Evolutionary conservation across 2,329 filamentous ascomycete species (phyloP).

Genomic region (Elsinoe arachidis): DNA sequence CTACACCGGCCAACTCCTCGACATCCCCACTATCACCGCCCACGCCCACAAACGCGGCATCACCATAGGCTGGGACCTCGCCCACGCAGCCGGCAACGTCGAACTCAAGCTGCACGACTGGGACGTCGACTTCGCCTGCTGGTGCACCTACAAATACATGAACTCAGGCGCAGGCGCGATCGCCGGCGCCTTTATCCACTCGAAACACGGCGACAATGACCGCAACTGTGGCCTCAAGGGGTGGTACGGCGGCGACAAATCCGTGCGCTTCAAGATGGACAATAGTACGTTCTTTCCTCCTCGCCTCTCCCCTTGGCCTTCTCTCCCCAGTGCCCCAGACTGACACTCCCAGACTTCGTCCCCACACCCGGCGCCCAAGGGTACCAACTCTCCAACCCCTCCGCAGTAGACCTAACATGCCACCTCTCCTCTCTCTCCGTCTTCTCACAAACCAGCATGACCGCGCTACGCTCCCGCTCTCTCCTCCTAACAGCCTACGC

Average conservation of each 20-base stretch:
- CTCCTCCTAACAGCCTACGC: slow-evolving; percentile 67
- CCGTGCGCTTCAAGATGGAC: slow-evolving; percentile 71
- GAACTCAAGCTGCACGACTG: slow-evolving; percentile 73
- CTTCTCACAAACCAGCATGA: slow-evolving; percentile 64
- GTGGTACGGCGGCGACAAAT: slow-evolving; percentile 81
- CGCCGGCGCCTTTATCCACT: slow-evolving; percentile 72
- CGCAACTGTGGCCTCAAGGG: slow-evolving; percentile 56
- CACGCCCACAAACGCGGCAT: slow-evolving; percentile 65
- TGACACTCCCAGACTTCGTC: slow-evolving; percentile 44
- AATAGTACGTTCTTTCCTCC: slow-evolving; percentile 37
- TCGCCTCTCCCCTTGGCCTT: background rate
- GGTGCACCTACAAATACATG: slow-evolving; percentile 94
- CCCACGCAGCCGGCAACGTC: slow-evolving; percentile 79
- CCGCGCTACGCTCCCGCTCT: slow-evolving; percentile 59
- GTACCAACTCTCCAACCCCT: slow-evolving; percentile 77
- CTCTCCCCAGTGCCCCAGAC: background rate
- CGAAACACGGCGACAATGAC: slow-evolving; percentile 50
- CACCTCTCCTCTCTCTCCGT: slow-evolving; percentile 64
- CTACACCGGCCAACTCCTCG: slow-evolving; percentile 82
- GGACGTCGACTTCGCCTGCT: slow-evolving; percentile 83
- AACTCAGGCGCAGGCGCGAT: slow-evolving; percentile 79
- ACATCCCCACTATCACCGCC: slow-evolving; percentile 70
- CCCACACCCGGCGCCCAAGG: slow-evolving; percentile 71
- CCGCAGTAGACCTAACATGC: slow-evolving; percentile 65
- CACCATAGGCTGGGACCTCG: slow-evolving; percentile 77